A percentile compares a stretch with the other conserved stretches of the same genome.
phyloP scores from a whole-genome alignment of 2,329 filamentous ascomycete genomes.

The Scedosporium boydii region DNA sequence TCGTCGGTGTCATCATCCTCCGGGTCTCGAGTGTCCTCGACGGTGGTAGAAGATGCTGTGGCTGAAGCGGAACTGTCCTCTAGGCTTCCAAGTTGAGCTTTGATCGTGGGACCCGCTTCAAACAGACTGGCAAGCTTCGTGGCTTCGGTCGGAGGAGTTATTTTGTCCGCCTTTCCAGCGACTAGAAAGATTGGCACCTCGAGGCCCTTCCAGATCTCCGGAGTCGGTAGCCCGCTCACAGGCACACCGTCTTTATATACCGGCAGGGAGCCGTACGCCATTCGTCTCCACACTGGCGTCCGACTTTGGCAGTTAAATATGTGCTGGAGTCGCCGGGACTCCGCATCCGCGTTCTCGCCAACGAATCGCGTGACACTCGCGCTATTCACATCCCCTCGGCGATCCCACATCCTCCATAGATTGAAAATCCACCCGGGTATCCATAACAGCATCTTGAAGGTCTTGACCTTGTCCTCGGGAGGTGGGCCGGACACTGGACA shows the following conservation, averaged over 20 bases:
- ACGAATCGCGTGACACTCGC: constrained; percentile 71
- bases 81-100: neutral
- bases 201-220: constrained; percentile 63
- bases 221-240: constrained; percentile 57
- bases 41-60: neutral
- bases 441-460: constrained; percentile 49
- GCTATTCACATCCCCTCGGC: constrained; percentile 68
- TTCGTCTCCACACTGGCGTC: constrained; percentile 73
- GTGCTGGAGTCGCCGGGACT: constrained; percentile 58
- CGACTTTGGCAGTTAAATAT: constrained; percentile 75
- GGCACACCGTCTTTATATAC: constrained; percentile 42
- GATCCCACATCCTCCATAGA: constrained; percentile 68
- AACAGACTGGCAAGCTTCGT: constrained; percentile 47
- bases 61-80: neutral
- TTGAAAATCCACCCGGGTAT: constrained; percentile 68
- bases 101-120: neutral
- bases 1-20: neutral
- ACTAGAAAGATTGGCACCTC: constrained; percentile 68
- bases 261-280: constrained; percentile 65
- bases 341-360: constrained; percentile 53
- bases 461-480: constrained; percentile 29
- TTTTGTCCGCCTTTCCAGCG: constrained; percentile 64
- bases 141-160: constrained; percentile 65
- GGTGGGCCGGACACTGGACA: constrained; percentile 66
- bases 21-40: neutral